Percentiles rank a stretch among this genome's conserved stretches.
Conservation (phyloP, 2,329 filamentous ascomycete species). For the Bertia moriformis region DNA sequence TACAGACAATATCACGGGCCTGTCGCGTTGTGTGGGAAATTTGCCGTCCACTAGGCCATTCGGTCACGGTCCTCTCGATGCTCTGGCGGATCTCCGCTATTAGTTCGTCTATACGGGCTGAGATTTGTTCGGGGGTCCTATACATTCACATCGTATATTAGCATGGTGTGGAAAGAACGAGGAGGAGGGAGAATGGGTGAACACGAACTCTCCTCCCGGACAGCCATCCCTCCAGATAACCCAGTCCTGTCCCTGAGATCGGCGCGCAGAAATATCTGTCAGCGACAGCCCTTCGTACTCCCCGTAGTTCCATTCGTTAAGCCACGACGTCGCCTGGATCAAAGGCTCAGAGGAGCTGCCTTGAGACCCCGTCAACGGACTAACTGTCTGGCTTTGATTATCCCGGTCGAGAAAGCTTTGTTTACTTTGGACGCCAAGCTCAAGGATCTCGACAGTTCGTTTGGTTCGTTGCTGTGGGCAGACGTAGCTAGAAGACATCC, state of each 20-base stretch:
- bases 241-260: not conserved
- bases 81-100: not conserved
- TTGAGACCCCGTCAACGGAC: not conserved
- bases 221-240: not conserved
- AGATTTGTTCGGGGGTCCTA: not conserved
- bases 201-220: not conserved
- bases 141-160: no score
- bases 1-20: not conserved
- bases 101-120: not conserved
- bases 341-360: not conserved
- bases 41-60: not conserved
- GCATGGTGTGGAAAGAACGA: no score
- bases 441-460: not conserved
- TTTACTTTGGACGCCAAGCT: not conserved
- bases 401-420: not conserved
- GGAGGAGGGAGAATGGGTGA: no score
- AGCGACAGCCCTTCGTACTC: constrained; percentile 22
- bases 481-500: no score
- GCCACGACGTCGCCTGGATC: constrained; percentile 7
- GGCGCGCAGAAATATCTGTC: not conserved
- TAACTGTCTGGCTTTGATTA: not conserved
- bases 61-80: not conserved
- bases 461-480: not conserved
- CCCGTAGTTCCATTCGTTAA: constrained; percentile 35
- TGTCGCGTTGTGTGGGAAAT: not conserved